Conservation (phyloP, 2,329 filamentous ascomycete genomes). For the Clathrospora elynae region DNA sequence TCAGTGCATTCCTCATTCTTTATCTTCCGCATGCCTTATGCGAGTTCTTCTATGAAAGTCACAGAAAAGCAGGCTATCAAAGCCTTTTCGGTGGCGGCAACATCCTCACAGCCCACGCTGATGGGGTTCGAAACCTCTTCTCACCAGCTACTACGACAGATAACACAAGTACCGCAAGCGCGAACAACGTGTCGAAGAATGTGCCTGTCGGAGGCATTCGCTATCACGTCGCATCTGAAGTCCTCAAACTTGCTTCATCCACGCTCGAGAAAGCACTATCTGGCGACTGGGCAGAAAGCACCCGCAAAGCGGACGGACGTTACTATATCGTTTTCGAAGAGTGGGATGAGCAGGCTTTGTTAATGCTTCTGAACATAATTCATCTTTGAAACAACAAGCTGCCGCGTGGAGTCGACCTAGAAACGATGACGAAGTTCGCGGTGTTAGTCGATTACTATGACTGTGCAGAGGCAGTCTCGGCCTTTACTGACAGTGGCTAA, state of each 20-base stretch:
- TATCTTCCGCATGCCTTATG: too few relatives aligned
- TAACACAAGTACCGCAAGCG: too few relatives aligned
- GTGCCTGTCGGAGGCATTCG: not conserved
- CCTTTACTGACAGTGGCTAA: not conserved
- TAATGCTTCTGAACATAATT: constrained; percentile 53
- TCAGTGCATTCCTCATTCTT: too few relatives aligned
- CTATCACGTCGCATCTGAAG: not conserved
- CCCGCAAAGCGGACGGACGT: constrained; percentile 1
- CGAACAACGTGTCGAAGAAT: not conserved
- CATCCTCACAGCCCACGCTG: too few relatives aligned
- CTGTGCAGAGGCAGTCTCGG: not conserved
- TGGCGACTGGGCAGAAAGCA: not conserved
- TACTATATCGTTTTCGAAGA: constrained; percentile 6
- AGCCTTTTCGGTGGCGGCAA: too few relatives aligned
- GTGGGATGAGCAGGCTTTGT: constrained; percentile 48
- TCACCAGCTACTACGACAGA: too few relatives aligned
- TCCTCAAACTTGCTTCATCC: not conserved
- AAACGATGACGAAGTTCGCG: not conserved
- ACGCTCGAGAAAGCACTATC: not conserved
- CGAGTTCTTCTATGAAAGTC: too few relatives aligned
- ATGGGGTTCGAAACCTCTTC: too few relatives aligned
- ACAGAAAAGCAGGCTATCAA: too few relatives aligned
- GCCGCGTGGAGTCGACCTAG: constrained; percentile 24
- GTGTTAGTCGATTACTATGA: constrained; percentile 1
- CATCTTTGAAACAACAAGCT: constrained; percentile 51